Percentiles rank a stretch among this genome's conserved stretches.
Evolutionary conservation across 2,329 filamentous ascomycete genomes (phyloP).

Genomic region (Rugonectria rugulosa): DNA sequence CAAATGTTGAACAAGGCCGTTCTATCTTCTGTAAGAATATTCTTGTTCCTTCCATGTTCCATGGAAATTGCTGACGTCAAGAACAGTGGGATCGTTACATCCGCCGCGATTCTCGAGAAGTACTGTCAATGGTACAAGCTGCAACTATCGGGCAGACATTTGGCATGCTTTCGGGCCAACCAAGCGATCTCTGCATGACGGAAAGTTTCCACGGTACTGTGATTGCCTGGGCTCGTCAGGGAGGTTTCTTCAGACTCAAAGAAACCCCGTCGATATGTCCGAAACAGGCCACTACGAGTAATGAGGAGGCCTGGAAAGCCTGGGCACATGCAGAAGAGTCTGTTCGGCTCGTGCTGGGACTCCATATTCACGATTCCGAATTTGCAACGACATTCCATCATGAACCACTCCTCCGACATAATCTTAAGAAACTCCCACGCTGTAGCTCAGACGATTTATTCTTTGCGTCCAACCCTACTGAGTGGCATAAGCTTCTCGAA

Average conservation of each 20-base stretch:
- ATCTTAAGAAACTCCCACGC: background rate
- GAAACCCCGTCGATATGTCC: background rate
- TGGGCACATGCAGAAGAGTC: slow-evolving; percentile 9
- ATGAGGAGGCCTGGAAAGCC: background rate
- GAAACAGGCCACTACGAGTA: background rate
- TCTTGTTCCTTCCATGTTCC: background rate
- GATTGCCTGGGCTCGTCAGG: slow-evolving; percentile 27
- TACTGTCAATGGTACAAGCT: slow-evolving; percentile 16
- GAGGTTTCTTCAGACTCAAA: slow-evolving; percentile 10
- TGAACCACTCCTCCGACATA: slow-evolving; percentile 9
- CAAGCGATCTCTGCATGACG: slow-evolving; percentile 16
- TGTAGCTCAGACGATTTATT: slow-evolving; percentile 3
- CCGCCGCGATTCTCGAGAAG: slow-evolving; percentile 6
- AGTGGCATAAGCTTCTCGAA: background rate
- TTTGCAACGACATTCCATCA: slow-evolving; percentile 11
- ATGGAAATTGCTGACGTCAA: background rate
- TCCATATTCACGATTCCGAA: slow-evolving; percentile 11
- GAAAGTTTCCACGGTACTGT: slow-evolving; percentile 25
- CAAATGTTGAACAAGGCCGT: slow-evolving; percentile 24
- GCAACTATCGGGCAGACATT: slow-evolving; percentile 21
- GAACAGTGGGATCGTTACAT: slow-evolving; percentile 1
- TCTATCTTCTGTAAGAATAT: slow-evolving; percentile 19
- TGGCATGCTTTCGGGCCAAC: slow-evolving; percentile 24
- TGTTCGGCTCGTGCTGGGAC: background rate
- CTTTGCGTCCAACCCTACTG: background rate